phyloP scores from a whole-genome alignment of 75 land plant genomes.

The Picea glauca region DNA sequence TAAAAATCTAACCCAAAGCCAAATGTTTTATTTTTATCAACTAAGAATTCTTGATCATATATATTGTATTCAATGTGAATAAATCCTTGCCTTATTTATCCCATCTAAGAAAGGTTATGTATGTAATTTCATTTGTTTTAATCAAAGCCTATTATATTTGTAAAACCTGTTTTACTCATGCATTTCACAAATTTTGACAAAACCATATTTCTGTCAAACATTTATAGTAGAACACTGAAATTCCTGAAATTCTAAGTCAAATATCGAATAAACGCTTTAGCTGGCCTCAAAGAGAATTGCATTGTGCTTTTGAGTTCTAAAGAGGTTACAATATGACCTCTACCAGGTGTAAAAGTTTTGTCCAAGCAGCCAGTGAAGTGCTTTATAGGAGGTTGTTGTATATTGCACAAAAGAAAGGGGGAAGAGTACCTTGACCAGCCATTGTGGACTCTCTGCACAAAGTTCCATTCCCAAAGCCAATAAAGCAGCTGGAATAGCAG shows the following conservation, averaged over 20 bases:
- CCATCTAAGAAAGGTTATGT: too few relatives aligned
- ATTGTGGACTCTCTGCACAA: constrained; percentile 94
- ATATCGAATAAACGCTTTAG: neutral
- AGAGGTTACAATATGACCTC: neutral
- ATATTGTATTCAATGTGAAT: too few relatives aligned
- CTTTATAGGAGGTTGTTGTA: neutral
- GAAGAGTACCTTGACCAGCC: constrained; percentile 84
- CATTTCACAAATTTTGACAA: neutral
- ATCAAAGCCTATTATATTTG: neutral
- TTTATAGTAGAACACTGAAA: neutral
- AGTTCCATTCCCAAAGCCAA: constrained; percentile 80
- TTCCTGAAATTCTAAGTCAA: neutral
- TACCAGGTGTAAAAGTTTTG: neutral
- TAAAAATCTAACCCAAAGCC: neutral
- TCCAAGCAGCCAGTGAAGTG: neutral
- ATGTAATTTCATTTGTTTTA: too few relatives aligned
- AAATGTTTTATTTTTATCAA: neutral
- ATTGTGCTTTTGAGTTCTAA: neutral
- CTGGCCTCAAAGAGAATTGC: neutral
- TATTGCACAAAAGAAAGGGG: neutral
- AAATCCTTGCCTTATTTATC: too few relatives aligned
- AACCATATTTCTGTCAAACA: neutral
- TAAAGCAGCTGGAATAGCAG: constrained; percentile 68
- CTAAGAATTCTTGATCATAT: neutral
- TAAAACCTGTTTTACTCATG: neutral